Evolutionary conservation across 2,329 filamentous ascomycete genomes (phyloP).

Genomic region (Pestalotiopsis sp.): DNA sequence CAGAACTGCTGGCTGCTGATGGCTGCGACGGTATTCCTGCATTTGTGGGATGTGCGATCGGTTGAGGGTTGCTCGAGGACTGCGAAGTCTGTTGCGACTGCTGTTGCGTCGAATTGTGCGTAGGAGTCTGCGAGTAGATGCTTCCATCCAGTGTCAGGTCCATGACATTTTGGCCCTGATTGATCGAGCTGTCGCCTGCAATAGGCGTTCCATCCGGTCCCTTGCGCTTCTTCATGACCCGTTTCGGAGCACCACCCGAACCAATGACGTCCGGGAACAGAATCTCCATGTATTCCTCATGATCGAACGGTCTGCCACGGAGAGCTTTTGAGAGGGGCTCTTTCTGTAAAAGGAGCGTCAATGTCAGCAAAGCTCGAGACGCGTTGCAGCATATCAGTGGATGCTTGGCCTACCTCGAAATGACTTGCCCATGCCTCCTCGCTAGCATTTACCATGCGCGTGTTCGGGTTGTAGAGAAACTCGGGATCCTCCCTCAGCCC

Average conservation of each 20-base stretch:
- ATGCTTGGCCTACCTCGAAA: slow-evolving; percentile 52
- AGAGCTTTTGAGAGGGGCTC: slow-evolving; percentile 61
- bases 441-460: slow-evolving; percentile 55
- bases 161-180: slow-evolving; percentile 50
- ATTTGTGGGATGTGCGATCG: background rate
- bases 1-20: slow-evolving; percentile 43
- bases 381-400: background rate
- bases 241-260: slow-evolving; percentile 61
- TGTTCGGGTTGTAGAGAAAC: slow-evolving; percentile 55
- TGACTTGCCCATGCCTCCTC: slow-evolving; percentile 62
- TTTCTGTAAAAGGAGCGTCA: slow-evolving; percentile 41
- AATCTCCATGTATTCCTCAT: slow-evolving; percentile 64
- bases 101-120: slow-evolving; percentile 18
- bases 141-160: slow-evolving; percentile 20
- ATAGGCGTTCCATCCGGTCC: slow-evolving; percentile 47
- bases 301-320: slow-evolving; percentile 60
- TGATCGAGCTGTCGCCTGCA: slow-evolving; percentile 47
- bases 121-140: slow-evolving; percentile 13
- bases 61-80: background rate
- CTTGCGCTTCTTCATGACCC: slow-evolving; percentile 58
- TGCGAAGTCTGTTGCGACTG: slow-evolving; percentile 20
- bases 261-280: slow-evolving; percentile 64
- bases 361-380: background rate
- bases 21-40: slow-evolving; percentile 42
- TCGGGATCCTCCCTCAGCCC: slow-evolving; percentile 60